These are phyloP conservation scores for Candida dendrica DNA, from an alignment of 805 yeast species.

Conservation along the genomic window DNA sequence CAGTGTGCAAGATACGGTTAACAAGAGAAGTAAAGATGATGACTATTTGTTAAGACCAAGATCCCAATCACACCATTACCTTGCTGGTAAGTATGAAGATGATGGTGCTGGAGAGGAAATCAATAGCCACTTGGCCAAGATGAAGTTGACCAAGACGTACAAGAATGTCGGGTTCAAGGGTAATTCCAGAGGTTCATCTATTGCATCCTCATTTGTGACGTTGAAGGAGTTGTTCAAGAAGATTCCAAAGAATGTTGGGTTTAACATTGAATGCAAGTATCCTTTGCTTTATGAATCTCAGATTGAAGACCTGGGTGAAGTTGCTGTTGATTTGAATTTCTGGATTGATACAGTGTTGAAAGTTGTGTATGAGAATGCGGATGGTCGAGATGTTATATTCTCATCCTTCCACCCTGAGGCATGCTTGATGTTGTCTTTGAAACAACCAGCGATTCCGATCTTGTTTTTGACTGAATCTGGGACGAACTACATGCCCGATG, in stretches of 20 bases:
- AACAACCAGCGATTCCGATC: constrained; percentile 91
- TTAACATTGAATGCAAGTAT: constrained; percentile 90
- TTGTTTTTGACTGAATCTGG: constrained; percentile 88
- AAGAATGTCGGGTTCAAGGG: constrained; percentile 85
- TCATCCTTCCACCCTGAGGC: constrained; percentile 94
- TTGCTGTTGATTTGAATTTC: constrained; percentile 73
- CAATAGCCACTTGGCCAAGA: constrained; percentile 39
- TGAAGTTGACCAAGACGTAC: constrained; percentile 85
- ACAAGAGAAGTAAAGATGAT: constrained; percentile 15
- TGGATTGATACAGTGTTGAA: constrained; percentile 85
- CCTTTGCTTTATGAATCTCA: constrained; percentile 95
- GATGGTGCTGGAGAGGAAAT: neutral
- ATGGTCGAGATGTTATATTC: constrained; percentile 80
- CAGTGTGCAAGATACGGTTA: constrained; percentile 19
- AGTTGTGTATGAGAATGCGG: constrained; percentile 68
- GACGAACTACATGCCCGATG: constrained; percentile 78
- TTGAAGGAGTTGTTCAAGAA: constrained; percentile 76
- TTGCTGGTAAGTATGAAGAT: neutral
- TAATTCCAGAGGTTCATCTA: constrained; percentile 80
- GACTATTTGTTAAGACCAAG: constrained; percentile 22
- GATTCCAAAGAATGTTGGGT: constrained; percentile 78
- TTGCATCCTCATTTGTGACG: constrained; percentile 89
- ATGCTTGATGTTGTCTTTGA: constrained; percentile 75
- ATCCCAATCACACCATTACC: constrained; percentile 13
- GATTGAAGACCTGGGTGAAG: constrained; percentile 78